These are phyloP conservation scores for Lablab purpureus DNA, from an alignment of 306 rosid genomes.

Conservation along the genomic window DNA sequence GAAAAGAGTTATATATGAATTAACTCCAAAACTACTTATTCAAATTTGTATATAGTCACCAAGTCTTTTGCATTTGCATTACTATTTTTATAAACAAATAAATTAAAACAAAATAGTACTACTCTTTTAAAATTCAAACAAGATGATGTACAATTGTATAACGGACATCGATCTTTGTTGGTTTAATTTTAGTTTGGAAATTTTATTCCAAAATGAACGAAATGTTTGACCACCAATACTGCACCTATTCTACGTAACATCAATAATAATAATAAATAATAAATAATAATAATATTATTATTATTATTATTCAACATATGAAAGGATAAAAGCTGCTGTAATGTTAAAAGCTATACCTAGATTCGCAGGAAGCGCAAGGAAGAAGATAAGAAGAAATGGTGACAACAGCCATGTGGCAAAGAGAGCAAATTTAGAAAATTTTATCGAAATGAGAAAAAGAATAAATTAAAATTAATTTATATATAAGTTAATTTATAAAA, in stretches of 20 bases:
- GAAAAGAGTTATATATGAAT: too few relatives aligned
- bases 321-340: background rate
- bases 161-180: background rate
- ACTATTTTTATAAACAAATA: background rate
- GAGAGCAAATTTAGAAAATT: too few relatives aligned
- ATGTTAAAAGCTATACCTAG: background rate
- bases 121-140: background rate
- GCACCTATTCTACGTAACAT: too few relatives aligned
- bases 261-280: too few relatives aligned
- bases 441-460: too few relatives aligned
- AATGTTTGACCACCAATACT: too few relatives aligned
- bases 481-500: too few relatives aligned
- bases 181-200: background rate
- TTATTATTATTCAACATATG: background rate
- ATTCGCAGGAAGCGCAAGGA: too few relatives aligned
- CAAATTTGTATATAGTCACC: background rate
- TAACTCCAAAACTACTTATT: background rate
- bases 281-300: background rate
- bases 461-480: too few relatives aligned
- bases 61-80: background rate
- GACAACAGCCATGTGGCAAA: too few relatives aligned
- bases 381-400: too few relatives aligned
- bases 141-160: background rate
- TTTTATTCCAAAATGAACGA: background rate
- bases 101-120: background rate